Base-by-base conservation (phyloP, 2,329 filamentous ascomycete species). In the Microdochium bolleyi region DNA sequence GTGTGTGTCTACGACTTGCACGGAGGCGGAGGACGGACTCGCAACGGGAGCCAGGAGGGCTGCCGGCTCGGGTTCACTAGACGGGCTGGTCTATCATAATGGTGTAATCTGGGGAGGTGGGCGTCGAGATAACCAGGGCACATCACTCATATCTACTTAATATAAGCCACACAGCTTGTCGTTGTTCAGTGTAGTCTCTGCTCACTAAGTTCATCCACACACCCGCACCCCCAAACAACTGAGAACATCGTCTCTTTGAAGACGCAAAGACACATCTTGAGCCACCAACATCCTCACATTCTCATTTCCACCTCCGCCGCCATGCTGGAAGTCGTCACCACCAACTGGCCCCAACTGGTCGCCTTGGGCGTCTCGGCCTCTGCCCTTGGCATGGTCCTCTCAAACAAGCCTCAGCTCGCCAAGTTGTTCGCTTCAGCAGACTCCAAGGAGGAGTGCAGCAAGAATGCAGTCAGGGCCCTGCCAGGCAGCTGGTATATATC, bases 401-500 rank as follows among this genome's bases (percentile, higher is more conserved):
- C 24, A 7, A 10, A 24, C 48, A 19, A 25, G 25, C 48, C 27
- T 49, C 24, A 27, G n/a, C n/a, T n/a, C n/a, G n/a, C 48, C 48
- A 49, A 21, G 8, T 21, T 49, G 3, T 30, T 49, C 13, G 21
- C 13, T n/a, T 7, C 16, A n/a, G 3, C 48, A 30, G 9, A 22
- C 13, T 30, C 48, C 14, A 14, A 25, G 48, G 24, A 49, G 14
- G 48, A 25, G 10, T 30, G 27, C 27, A 13, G 13, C 24, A 25
- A 49, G 48, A 11, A 49, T 16, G 13, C 37, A 49, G 14, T 38
- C 10, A 3, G 66, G 38, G 68, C 77, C 21, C 63, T 82, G 1
- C 78, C 78, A 2, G 70, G 67, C 7, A 74, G 73, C 13, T 81
- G 77, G 78, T 82, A 77, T 62, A 72, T 66, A 13, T 76, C 73